phyloP scores from a whole-genome alignment of 2,329 filamentous ascomycete genomes.

The Blumeria hordei region DNA sequence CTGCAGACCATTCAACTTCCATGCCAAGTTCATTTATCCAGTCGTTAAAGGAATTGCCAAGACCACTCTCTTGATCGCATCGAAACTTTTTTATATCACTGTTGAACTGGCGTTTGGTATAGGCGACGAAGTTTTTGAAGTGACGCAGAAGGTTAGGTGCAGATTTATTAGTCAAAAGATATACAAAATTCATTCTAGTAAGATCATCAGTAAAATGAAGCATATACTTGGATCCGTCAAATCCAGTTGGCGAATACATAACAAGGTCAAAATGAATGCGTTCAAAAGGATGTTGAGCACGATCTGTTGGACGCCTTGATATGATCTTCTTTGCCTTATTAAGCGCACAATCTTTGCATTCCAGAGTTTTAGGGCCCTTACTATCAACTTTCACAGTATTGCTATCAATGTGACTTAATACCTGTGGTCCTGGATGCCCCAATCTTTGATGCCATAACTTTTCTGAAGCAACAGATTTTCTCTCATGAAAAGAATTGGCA shows the following conservation, averaged over 20 bases:
- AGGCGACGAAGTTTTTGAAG: not conserved
- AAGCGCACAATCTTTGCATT: no score
- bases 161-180: not conserved
- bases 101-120: no score
- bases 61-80: no score
- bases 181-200: not conserved
- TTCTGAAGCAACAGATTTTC: not conserved
- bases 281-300: not conserved
- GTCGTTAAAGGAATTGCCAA: no score
- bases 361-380: no score
- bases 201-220: not conserved
- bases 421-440: not conserved
- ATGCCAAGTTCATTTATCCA: no score
- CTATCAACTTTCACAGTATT: no score
- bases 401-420: not conserved
- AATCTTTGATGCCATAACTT: not conserved
- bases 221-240: not conserved
- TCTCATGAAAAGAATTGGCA: not conserved
- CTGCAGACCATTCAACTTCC: no score
- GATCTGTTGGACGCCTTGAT: no score
- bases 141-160: not conserved
- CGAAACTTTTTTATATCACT: no score
- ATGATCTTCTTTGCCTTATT: no score
- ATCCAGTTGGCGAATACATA: not conserved
- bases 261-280: not conserved